phyloP scores from a whole-genome alignment of 441 rosid species.

The Cnidoscolus chayamansa region DNA sequence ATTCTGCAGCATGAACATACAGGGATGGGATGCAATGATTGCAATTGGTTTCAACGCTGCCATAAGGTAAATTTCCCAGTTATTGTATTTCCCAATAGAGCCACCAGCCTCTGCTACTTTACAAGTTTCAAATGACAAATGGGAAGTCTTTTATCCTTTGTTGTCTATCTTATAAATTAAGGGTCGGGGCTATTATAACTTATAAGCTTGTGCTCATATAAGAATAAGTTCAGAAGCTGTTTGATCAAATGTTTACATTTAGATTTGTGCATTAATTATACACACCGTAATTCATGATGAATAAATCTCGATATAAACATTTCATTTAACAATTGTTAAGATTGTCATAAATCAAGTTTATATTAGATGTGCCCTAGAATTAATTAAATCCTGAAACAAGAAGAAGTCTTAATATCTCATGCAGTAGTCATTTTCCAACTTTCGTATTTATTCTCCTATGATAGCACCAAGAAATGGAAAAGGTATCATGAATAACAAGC shows the following conservation, averaged over 20 bases:
- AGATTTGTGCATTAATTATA: too few relatives aligned
- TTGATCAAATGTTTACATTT: too few relatives aligned
- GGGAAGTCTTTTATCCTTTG: not conserved
- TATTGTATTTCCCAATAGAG: not conserved
- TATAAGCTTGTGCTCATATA: too few relatives aligned
- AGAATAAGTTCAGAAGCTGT: too few relatives aligned
- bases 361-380: not conserved
- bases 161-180: not conserved
- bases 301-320: too few relatives aligned
- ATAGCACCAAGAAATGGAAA: not conserved
- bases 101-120: not conserved
- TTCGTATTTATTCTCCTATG: not conserved
- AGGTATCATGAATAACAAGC: not conserved
- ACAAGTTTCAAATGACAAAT: not conserved
- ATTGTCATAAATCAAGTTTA: too few relatives aligned
- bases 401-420: not conserved
- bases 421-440: not conserved
- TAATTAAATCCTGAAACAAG: not conserved
- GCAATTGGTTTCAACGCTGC: conserved; percentile 92
- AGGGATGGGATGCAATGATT: conserved; percentile 90
- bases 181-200: too few relatives aligned
- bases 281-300: too few relatives aligned
- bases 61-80: conserved; percentile 48
- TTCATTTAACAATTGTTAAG: too few relatives aligned
- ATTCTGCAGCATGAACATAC: conserved; percentile 67